Base-by-base conservation (phyloP, 2,329 filamentous ascomycete species). In the Colletotrichum higginsianum region DNA sequence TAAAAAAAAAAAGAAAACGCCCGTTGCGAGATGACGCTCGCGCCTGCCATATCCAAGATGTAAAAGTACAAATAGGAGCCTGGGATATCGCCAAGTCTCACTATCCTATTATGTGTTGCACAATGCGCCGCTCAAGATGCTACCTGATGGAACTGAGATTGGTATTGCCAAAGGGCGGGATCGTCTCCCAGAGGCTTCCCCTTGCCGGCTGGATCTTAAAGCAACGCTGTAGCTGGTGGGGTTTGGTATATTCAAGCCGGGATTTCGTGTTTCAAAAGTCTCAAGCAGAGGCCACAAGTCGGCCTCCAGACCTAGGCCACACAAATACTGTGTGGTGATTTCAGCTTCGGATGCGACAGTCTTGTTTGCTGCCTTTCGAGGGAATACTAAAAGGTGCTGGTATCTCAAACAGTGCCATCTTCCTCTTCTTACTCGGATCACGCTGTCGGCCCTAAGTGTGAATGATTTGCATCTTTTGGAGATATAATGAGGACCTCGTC, bases 1-100 rank as follows among this genome's bases (percentile, higher is more conserved):
- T 23, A 9, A 35, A 35, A 9, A 9, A 7, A 9, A 35, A 35
- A 38, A 38, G 9, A n/a, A 61, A 58, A 63, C 38, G 8, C 35
- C 52, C 50, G 13, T 42, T 64, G 58, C 26, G 21, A 18, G 47
- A 23, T 23, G 50, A 49, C 40, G 26, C 18, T 50, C 30, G 26
- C 47, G 38, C 40, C 55, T 7, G 23, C 42, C 23, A 23, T 57
- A 66, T 70, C 70, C 66, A 70, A 70, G n/a, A 47, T 72, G 66
- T 52, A 64, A 38, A 38, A 69, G 21, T 72, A 72, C 65, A 69
- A 6, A 26, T 44, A 40, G 35, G 52, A 55, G 52, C 42, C 44
- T 42, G 11, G 13, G 38, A 26, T n/a, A 23, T 5, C 21, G 8
- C 26, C 53, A 26, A 61, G 26, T 58, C 46, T 58, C 58, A 44